Conservation (phyloP, 306 rosid genomes). For the Ochetophila trinervis region DNA sequence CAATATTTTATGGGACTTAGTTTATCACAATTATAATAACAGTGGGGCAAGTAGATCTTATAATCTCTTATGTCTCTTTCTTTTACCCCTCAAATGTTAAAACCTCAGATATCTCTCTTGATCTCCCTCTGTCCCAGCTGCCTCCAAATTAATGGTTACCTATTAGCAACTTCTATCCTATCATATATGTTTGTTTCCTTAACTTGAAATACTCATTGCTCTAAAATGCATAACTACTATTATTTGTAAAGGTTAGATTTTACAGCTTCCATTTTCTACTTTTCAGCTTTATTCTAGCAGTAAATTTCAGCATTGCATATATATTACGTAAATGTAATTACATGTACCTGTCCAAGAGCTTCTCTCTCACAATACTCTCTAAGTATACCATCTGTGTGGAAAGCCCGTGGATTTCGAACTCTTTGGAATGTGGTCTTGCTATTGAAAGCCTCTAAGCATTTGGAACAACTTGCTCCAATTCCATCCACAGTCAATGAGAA, state of each 20-base stretch:
- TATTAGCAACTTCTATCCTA: background rate
- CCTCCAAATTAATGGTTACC: too few relatives aligned
- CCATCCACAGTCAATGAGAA: constrained; percentile 96
- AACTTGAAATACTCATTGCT: background rate
- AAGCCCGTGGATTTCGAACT: constrained; percentile 83
- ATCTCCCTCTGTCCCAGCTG: background rate
- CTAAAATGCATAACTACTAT: background rate
- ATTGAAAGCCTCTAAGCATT: constrained; percentile 83
- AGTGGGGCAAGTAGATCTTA: background rate
- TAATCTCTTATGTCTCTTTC: background rate
- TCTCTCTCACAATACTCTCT: constrained; percentile 85
- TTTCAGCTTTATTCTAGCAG: constrained; percentile 4
- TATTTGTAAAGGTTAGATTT: constrained; percentile 1
- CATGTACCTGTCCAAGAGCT: constrained; percentile 82
- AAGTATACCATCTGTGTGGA: constrained; percentile 66
- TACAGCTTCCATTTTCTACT: background rate
- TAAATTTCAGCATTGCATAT: background rate
- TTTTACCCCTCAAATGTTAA: background rate
- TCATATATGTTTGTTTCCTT: background rate
- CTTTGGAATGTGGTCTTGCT: constrained; percentile 60
- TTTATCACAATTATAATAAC: background rate
- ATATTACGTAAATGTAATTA: constrained; percentile 13
- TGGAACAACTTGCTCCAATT: constrained; percentile 94
- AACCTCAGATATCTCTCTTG: background rate
- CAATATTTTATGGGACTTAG: background rate